Evolutionary conservation across 2,329 filamentous ascomycete species (phyloP), one percentile per base, ranked within the genome.

Genomic region (Chaetomiaceae sp.): DNA sequence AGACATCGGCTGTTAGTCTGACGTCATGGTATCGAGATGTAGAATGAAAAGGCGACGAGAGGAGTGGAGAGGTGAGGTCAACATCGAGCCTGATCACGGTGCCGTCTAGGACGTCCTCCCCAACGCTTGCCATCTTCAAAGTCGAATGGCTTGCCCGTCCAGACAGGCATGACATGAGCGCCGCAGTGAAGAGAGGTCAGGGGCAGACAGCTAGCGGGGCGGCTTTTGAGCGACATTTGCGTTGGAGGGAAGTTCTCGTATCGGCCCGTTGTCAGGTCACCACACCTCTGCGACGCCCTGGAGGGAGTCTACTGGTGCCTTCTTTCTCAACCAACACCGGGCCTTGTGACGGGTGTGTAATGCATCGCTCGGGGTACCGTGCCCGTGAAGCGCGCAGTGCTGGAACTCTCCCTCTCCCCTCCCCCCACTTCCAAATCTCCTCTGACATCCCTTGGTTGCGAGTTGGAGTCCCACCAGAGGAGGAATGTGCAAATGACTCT

Each of bases 1-100:
- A 61, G n/a, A 27, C 2, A 33, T 12, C 27, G 22, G 49, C 38
- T 48, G 63, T 72, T 65, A 73, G 62, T 49, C 50, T 54, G 48
- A 36, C 32, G 52, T 46, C 38, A 29, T 38, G 42, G 17, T 12
- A n/a, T n/a, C 29, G 14, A 15, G 14, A 24, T 26, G n/a, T 20
- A 14, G 8, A 24, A 9, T 24, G 22, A 9, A 24, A 24, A 24
- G 22, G 22, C 6, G 9, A 24, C 6, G 6, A 24, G 9, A 24
- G 22, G 22, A 24, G 9, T 5, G 33, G 18, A 41, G 15, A 32
- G 15, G 39, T 30, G 43, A 40, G 30, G 44, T 42, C 42, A 42
- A 47, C 39, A 50, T 47, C 42, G 26, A 17, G 20, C 20, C 14
- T 29, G n/a, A 29, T 22, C 19, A 30, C 40, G 15, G 32, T 11